Conservation (phyloP, 2,329 filamentous ascomycete species). For the Pseudonectria foliicola region DNA sequence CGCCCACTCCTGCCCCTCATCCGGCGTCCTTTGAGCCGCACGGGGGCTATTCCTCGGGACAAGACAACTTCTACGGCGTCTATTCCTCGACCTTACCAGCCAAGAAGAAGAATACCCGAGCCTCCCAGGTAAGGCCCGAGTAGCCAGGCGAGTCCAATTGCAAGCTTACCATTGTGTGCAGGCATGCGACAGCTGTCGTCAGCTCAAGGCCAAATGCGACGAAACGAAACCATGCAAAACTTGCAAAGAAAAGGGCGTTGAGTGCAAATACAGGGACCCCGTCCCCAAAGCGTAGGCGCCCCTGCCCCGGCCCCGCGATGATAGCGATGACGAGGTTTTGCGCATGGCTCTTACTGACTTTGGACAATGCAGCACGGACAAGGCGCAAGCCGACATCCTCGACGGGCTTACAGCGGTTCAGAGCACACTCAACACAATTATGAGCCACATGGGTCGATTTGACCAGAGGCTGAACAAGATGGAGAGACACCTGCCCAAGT, state of each 20-base stretch:
- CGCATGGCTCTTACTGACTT: conserved; percentile 5
- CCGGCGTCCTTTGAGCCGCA: conserved; percentile 32
- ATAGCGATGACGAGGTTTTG: not conserved
- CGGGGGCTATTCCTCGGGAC: conserved; percentile 23
- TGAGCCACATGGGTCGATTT: conserved; percentile 31
- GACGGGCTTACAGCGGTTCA: conserved; percentile 43
- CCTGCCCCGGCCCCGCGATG: too few species aligned
- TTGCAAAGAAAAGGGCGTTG: conserved; percentile 77
- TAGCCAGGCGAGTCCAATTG: not conserved
- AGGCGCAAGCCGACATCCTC: conserved; percentile 52
- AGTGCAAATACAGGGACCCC: conserved; percentile 85
- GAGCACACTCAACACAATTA: conserved; percentile 28
- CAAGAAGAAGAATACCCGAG: conserved; percentile 58
- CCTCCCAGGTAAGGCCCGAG: conserved; percentile 45
- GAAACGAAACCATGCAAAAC: conserved; percentile 78
- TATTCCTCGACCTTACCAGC: conserved; percentile 35
- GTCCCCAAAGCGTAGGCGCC: conserved; percentile 76
- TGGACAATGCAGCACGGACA: conserved; percentile 42
- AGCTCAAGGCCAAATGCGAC: conserved; percentile 86
- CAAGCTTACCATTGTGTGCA: conserved; percentile 30
- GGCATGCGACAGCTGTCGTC: conserved; percentile 86
- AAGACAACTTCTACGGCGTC: conserved; percentile 33
- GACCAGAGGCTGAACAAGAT: conserved; percentile 31
- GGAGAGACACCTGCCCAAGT: conserved; percentile 22
- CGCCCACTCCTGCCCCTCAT: conserved; percentile 33